Conservation (phyloP, 75 land plant species). For the Picea glauca region DNA sequence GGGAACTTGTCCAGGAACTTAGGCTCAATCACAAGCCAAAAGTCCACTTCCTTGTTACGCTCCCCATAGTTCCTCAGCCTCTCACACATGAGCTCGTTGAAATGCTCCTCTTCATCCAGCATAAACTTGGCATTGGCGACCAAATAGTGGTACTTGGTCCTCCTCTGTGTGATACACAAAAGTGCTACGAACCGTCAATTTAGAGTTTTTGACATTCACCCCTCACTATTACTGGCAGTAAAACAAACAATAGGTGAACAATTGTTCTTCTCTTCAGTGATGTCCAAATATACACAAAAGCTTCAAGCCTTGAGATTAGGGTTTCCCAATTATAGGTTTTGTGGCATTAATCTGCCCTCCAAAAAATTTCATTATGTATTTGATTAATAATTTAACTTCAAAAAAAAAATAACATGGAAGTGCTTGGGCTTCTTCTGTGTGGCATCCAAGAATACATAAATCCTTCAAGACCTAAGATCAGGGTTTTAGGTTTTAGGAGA, state of each 20-base stretch:
- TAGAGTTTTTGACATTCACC: background rate
- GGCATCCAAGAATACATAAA: background rate
- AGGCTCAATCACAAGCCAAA: constrained; percentile 96
- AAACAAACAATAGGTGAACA: background rate
- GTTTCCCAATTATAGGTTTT: background rate
- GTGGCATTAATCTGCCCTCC: background rate
- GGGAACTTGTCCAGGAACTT: constrained; percentile 93
- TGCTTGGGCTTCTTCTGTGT: too few species aligned
- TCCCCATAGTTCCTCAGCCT: constrained; percentile 60
- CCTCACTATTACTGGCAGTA: background rate
- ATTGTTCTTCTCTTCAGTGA: background rate
- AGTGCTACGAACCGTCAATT: background rate
- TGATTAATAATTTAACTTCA: too few species aligned
- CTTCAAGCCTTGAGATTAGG: background rate
- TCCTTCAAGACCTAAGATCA: background rate
- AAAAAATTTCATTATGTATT: too few species aligned
- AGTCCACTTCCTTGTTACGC: constrained; percentile 76
- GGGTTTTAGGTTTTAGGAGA: background rate
- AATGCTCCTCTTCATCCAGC: constrained; percentile 99
- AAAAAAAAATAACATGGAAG: too few species aligned
- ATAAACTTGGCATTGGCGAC: constrained; percentile 92
- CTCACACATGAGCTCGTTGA: constrained; percentile 85
- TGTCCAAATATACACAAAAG: background rate
- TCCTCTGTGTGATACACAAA: background rate
- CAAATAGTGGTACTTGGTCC: constrained; percentile 42